Evolutionary conservation across 2,329 filamentous ascomycete genomes (phyloP).

Genomic region (Monilinia vaccinii-corymbosi): DNA sequence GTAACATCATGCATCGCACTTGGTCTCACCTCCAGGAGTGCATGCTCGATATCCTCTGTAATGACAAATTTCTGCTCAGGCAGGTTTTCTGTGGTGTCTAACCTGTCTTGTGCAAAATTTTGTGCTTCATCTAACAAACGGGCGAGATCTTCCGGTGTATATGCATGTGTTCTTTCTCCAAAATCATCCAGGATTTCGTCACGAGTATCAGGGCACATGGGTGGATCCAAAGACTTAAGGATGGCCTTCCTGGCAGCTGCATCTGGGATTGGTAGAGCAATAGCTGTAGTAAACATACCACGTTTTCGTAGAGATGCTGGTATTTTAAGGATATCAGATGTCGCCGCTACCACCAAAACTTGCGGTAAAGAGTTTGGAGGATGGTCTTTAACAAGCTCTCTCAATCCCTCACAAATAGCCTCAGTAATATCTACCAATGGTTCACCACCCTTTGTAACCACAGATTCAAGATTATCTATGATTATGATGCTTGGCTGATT

Average conservation of each 20-base stretch:
- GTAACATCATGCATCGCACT: conserved; percentile 86
- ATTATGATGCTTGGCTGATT: conserved; percentile 69
- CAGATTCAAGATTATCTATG: conserved; percentile 66
- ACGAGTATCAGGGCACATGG: conserved; percentile 38
- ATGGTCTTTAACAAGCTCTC: conserved; percentile 38
- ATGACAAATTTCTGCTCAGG: conserved; percentile 18
- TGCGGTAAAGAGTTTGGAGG: conserved; percentile 32
- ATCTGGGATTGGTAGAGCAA: conserved; percentile 73
- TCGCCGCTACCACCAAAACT: conserved; percentile 67
- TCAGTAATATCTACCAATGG: conserved; percentile 43
- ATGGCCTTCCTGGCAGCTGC: conserved; percentile 63
- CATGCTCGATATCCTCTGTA: conserved; percentile 50
- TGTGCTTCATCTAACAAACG: conserved; percentile 50
- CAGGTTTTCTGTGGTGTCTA: neutral
- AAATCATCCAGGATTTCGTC: conserved; percentile 49
- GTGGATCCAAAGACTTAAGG: conserved; percentile 43
- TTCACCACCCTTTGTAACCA: conserved; percentile 53
- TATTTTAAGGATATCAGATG: conserved; percentile 63
- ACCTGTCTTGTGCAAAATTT: conserved; percentile 29
- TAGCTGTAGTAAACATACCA: conserved; percentile 55
- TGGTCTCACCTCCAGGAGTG: conserved; percentile 62
- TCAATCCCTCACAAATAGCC: conserved; percentile 45
- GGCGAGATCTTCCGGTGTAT: conserved; percentile 69
- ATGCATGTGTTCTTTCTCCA: conserved; percentile 75
- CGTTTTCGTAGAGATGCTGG: conserved; percentile 57